Base-by-base conservation (phyloP, 345 rosid genomes). In the Camelina laxa region DNA sequence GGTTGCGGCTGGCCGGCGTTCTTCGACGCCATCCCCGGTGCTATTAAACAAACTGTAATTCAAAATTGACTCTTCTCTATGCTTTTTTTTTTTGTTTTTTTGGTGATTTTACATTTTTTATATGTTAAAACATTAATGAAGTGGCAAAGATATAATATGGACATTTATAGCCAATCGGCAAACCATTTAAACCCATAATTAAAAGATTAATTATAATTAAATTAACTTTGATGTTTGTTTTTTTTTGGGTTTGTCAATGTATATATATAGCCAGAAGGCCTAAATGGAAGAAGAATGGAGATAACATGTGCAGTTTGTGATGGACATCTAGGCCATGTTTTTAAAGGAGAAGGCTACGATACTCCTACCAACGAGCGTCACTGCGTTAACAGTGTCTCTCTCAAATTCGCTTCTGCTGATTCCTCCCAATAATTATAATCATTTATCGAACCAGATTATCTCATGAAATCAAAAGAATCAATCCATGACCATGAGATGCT, bases 1-100 rank as follows among this genome's bases (percentile, higher is more conserved):
- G 49, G 49, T 45, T 45, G 49, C 49, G 49, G 49, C 9, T 45
- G 49, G 49, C 49, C 49, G 3, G 49, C 49, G 49, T 45, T 45
- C 19, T 45, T 45, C 19, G 49, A 45, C 49, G 49, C 49, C 49
- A 45, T 45, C 19, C 49, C 49, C 19, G 49, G 19, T n/a, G 49
- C 19, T 45, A 45, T 45, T 45, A 45, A 45, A 6, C 49, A 45
- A 45, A 45, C 49, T n/a, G 49, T 45, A 45, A 45, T 45, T 14
- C 7, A 6, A 33, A 14, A 5, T 42, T 42, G 48, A 42, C 48
- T 42, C 48, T 42, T 42, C 48, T 42, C 16, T 42, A 42, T 42
- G 5, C 1, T 12, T 41, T 41, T 33, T 6, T 33, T 42, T 14
- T 7, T 4, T 39, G 44, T 41, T 41, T 33, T 6, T 33, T 42